Base-by-base conservation (phyloP, 805 yeast genomes). In the Kregervanrija pseudodelftensis region DNA sequence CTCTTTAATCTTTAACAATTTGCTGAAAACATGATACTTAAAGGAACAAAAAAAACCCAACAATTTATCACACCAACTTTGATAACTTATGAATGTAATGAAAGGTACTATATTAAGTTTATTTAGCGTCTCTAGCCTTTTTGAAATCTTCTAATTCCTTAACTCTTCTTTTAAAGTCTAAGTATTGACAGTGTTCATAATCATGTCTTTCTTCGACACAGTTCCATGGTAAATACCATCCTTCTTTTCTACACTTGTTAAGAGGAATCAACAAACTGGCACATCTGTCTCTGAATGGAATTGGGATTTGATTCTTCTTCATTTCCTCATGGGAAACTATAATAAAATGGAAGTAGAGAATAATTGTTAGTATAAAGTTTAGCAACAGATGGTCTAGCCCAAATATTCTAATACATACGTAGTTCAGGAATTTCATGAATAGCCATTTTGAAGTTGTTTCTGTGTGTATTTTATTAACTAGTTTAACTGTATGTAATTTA, bases 141-240 rank as follows among this genome's bases (percentile, higher is more conserved):
- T 79, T 81, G 53, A 72, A 66, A 47, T 72, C 73, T 57, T 78
- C 75, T 63, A 84, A 70, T 66, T 83, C 90, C 59, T 79, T 72
- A 47, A 83, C 85, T 66, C 95, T 77, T 69, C 93, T 77, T 61
- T 80, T 74, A 69, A 82, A 85, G 61, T 87, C 95, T 63, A 80
- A 64, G 62, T 83, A 83, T 65, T 86, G 85, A 64, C 95, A 86
- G 60, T 84, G 84, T 64, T 86, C 95, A 72, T 89, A 87, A 36
- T 58, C 80, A 55, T 87, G 95, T 61, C 88, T 79, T 67, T 82
- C 87, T 51, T 82, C 82, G 47, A 74, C 71, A 56, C 95, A 86
- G 55, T 77, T 79, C 85, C 85, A 80, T 30, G 86, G 86, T 61
- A 79, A 52, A 54, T 67, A 80, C 58, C 67, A 64, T 11, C 74